Conservation (phyloP, 805 yeast genomes). For the Hanseniaspora occidentalis region DNA sequence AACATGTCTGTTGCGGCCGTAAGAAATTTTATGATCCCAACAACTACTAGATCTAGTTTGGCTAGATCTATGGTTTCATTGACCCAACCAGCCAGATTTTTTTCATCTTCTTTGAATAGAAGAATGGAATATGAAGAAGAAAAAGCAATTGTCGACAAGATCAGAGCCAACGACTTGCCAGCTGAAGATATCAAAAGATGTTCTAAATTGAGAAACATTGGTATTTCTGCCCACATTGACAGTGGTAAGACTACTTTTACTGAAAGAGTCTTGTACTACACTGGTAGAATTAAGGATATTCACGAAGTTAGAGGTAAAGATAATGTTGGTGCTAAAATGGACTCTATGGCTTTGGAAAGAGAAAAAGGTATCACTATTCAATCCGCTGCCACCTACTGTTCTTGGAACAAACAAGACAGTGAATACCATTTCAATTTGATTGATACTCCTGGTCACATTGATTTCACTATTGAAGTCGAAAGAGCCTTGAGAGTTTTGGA, state of each 20-base stretch:
- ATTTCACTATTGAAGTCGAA: constrained; percentile 97
- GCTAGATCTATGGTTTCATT: not conserved
- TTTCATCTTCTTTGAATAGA: not conserved
- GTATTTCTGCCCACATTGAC: constrained; percentile 96
- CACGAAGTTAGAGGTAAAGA: constrained; percentile 97
- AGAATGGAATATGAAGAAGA: constrained; percentile 55
- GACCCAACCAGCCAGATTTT: not conserved
- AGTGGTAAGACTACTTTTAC: constrained; percentile 98
- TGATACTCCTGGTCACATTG: constrained; percentile 98
- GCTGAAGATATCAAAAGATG: constrained; percentile 41
- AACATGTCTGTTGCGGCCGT: not conserved
- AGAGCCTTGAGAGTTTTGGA: constrained; percentile 96
- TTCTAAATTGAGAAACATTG: constrained; percentile 73
- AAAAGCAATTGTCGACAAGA: constrained; percentile 50
- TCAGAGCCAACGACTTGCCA: constrained; percentile 32
- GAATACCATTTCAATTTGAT: constrained; percentile 84
- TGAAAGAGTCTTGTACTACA: constrained; percentile 89
- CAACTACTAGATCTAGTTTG: not conserved
- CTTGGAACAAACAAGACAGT: constrained; percentile 69
- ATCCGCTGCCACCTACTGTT: constrained; percentile 96
- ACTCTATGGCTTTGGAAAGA: constrained; percentile 95
- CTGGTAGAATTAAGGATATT: constrained; percentile 93
- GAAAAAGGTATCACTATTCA: constrained; percentile 98
- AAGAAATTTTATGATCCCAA: not conserved
- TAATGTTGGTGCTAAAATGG: constrained; percentile 98